Base-by-base conservation (phyloP, 2,329 filamentous ascomycete genomes). In the Gremmenia infestans region DNA sequence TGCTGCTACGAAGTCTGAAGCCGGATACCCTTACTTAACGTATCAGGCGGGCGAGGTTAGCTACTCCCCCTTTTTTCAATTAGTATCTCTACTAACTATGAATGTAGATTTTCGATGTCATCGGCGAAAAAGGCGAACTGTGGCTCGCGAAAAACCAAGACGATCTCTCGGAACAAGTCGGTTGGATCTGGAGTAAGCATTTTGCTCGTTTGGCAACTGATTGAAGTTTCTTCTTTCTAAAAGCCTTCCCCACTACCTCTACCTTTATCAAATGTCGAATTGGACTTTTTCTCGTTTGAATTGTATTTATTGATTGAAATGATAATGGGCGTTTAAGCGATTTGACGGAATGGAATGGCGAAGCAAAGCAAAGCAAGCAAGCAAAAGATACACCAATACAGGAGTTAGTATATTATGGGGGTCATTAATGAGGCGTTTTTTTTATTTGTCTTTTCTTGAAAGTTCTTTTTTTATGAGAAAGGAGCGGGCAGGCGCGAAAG, bases 131-230 rank as follows among this genome's bases (percentile, higher is more conserved):
- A 71, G 94, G 94, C 61, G 94, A 99, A 76, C 81, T 97, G 49
- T 99, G 94, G 94, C 83, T 99, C 55, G 94, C 94, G 52, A 91
- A 91, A 72, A 99, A 99, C 70, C 94, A 99, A 74, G 94, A 99
- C 68, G 94, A 99, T 72, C 76, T 84, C 1, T 79, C 77, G 11
- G 82, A 88, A 62, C 81, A 85, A 62, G 86, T 97, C 36, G 94
- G 94, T 51, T 99, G 94, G 94, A 96, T 99, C 67, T 99, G 94
- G 94, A 96, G 92, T 67, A 97, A 97, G 72, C 94, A 99, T 75
- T 99, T 99, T 78, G 88, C 88, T 43, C 78, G 78, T 53, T 68
- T 82, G 49, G 73, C 73, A 32, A 65, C 67, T n/a, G 71, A 71
- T 52, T 70, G 63, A 59, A 60, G 47, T 36, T 32, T 23, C 22